Evolutionary conservation across 805 yeast species (phyloP), one percentile per base, ranked within the genome.

Genomic region (Wilhelminamyces savonicus): DNA sequence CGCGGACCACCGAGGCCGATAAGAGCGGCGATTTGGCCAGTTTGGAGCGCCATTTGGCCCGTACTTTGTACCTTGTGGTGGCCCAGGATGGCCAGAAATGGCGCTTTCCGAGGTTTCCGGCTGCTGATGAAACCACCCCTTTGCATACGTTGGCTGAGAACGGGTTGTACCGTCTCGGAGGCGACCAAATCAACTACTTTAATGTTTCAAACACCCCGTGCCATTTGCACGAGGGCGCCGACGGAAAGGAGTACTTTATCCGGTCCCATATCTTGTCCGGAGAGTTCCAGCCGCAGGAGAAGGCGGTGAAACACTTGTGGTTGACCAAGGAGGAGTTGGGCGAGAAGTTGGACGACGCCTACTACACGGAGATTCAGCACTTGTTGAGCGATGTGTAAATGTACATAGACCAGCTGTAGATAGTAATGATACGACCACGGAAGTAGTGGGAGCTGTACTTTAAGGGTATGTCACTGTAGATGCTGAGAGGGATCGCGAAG

Each of bases 191-290:
- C 52, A 82, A 86, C 58, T 81, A 86, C 25, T 90, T 94, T 84
- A 75, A 82, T 13, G 95, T 92, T n/a, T 86, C 97, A 15, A 76
- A 74, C 33, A 82, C 82, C 4, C 97, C 98, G 23, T 80, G 88
- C 24, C 87, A 79, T 25, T 76, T 81, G 2, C 49, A 80, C 38
- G 66, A 74, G 41, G 69, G 62, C 37, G 28, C 43, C 10, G 34
- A 29, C 10, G 46, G 43, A 22, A 50, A 56, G 44, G 90, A 83
- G 45, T 92, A 78, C 50, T 64, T 83, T 45, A 74, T 92, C 45
- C 86, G 85, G 58, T 82, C 94, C 20, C 95, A 86, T 53, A 85
- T 90, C 34, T 61, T 90, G 44, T 82, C 94, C 9, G 98, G 97
- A 26, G 62, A 65, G 37, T 88, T 88, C 54, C 58, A 59, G 29